Evolutionary conservation across 1,139 yeast genomes (phyloP).

Genomic region (Magnusiomyces starmeri): DNA sequence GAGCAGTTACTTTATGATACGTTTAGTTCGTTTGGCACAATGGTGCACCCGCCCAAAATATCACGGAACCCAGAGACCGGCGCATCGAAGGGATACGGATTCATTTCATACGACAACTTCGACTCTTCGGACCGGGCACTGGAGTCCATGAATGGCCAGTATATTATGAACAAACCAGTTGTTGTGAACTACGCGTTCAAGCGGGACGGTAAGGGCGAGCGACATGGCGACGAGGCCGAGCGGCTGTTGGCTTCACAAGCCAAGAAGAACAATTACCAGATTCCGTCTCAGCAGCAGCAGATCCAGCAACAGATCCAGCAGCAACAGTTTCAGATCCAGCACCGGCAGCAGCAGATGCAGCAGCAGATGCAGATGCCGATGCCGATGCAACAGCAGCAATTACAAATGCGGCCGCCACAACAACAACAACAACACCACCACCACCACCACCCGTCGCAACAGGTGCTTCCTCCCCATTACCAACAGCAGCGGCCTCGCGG

Average conservation of each 20-base stretch:
- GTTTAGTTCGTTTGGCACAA: constrained; percentile 62
- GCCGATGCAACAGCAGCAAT: background rate
- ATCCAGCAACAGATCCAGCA: background rate
- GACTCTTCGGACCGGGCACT: constrained; percentile 69
- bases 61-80: constrained; percentile 46
- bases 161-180: constrained; percentile 60
- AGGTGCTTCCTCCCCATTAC: too few relatives aligned
- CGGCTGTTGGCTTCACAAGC: constrained; percentile 69
- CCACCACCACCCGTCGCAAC: background rate
- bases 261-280: constrained; percentile 31
- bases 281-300: constrained; percentile 12
- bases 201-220: constrained; percentile 47
- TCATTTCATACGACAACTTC: constrained; percentile 54
- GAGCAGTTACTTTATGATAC: constrained; percentile 51
- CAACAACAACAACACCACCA: background rate
- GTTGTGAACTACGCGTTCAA: constrained; percentile 67
- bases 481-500: background rate
- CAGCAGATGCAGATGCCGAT: too few relatives aligned
- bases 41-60: constrained; percentile 47
- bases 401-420: too few relatives aligned
- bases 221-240: constrained; percentile 79
- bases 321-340: too few relatives aligned
- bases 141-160: constrained; percentile 58
- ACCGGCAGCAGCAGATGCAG: background rate
- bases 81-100: constrained; percentile 57